Base-by-base conservation (phyloP, 2,329 filamentous ascomycete species). In the Mycocentrospora acerina region DNA sequence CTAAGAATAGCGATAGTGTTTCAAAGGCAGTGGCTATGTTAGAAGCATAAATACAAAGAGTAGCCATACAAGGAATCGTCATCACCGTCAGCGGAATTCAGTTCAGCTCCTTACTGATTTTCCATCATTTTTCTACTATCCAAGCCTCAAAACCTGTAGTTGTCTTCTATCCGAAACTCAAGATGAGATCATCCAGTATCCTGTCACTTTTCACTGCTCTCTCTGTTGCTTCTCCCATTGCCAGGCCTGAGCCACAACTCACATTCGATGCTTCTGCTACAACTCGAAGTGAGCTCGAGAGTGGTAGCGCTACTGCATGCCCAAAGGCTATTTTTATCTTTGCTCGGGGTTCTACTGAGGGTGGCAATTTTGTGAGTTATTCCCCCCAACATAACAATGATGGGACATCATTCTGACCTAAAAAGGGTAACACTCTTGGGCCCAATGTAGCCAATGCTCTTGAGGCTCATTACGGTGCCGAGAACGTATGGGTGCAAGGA, bases 351-450 rank as follows among this genome's bases (percentile, higher is more conserved):
- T 43, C 44, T 13, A 46, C 37, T 13, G 49, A 57, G 32, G 24
- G 37, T 30, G 53, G 51, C 9, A 57, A 57, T 15, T 48, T 57
- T 46, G 48, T 55, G 28, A 27, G 38, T n/a, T n/a, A n/a, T n/a
- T n/a, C n/a, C n/a, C n/a, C 11, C 13, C 13, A n/a, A 26, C 3
- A 10, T 9, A n/a, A n/a, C n/a, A 22, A 22, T 18, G 14, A n/a
- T n/a, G n/a, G n/a, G n/a, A n/a, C n/a, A n/a, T n/a, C n/a, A n/a
- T n/a, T n/a, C n/a, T n/a, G n/a, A n/a, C n/a, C 24, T 12, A 16
- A 13, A 2, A 9, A 11, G 7, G 9, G 7, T 11, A 18, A 12
- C 11, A 7, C 35, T 37, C 5, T 31, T 19, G 50, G 47, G 3
- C 44, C 44, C 9, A 26, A 19, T 5, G 32, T 57, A 16, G 51